Percentiles rank a stretch among this genome's conserved stretches.
Evolutionary conservation across 164 flowering plant genomes (phyloP).

Genomic region (Akebia trifoliata): DNA sequence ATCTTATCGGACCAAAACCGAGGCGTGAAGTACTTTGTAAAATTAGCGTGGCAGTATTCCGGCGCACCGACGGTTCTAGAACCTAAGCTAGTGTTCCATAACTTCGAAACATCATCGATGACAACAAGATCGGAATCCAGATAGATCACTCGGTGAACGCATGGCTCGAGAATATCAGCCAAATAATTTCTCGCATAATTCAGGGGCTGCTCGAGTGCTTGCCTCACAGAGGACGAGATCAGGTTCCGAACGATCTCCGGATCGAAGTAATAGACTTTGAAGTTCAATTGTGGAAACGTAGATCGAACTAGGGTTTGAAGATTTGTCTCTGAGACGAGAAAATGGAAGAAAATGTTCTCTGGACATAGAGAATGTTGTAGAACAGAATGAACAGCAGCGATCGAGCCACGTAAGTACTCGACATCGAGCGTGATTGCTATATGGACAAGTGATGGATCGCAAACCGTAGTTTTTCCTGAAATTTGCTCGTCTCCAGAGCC

Average conservation of each 20-base stretch:
- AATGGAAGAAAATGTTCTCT: slow-evolving; percentile 75
- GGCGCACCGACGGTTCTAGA: slow-evolving; percentile 74
- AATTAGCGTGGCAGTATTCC: slow-evolving; percentile 91
- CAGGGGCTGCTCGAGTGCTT: slow-evolving; percentile 83
- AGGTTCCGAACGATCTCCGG: slow-evolving; percentile 50
- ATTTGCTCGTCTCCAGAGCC: background rate
- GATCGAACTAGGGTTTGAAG: slow-evolving; percentile 57
- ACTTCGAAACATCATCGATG: slow-evolving; percentile 72
- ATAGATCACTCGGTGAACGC: slow-evolving; percentile 67
- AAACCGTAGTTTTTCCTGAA: slow-evolving; percentile 24
- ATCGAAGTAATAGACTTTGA: slow-evolving; percentile 70
- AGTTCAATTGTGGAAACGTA: slow-evolving; percentile 60
- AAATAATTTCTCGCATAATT: slow-evolving; percentile 88
- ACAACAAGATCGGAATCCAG: slow-evolving; percentile 84
- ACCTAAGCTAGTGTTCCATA: slow-evolving; percentile 61
- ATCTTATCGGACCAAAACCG: slow-evolving; percentile 51
- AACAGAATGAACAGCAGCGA: slow-evolving; percentile 88
- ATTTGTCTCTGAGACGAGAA: slow-evolving; percentile 52
- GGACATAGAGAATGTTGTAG: slow-evolving; percentile 73
- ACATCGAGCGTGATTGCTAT: slow-evolving; percentile 85
- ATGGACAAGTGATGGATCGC: slow-evolving; percentile 77
- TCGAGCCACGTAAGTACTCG: slow-evolving; percentile 80
- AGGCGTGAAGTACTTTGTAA: slow-evolving; percentile 73
- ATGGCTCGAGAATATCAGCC: slow-evolving; percentile 64
- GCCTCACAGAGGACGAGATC: slow-evolving; percentile 77